Evolutionary conservation across 78 protist species (phyloP).

Genomic region (Dictyostelium citrinum): DNA sequence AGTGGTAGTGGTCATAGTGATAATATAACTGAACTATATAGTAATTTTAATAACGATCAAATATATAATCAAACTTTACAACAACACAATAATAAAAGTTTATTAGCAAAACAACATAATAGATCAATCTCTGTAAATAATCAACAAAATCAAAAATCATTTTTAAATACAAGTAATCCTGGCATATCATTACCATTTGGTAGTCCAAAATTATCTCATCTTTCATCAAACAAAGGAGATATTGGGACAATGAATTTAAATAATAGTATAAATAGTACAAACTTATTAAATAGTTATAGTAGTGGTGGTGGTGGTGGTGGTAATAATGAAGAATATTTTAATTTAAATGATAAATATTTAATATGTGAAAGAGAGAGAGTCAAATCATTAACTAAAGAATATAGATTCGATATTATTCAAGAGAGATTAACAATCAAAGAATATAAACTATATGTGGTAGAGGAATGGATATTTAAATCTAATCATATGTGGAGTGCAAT

Average conservation of each 20-base stretch:
- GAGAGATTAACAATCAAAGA: constrained; percentile 10
- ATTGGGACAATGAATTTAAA: neutral
- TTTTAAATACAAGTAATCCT: neutral
- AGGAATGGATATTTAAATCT: constrained; percentile 61
- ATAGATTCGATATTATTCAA: neutral
- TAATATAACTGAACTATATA: neutral
- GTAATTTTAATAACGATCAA: neutral
- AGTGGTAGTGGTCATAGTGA: neutral
- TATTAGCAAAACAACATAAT: neutral
- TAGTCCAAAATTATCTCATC: neutral
- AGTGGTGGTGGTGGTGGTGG: too few relatives aligned
- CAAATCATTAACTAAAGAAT: neutral
- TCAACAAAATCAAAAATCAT: neutral
- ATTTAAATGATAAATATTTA: constrained; percentile 21
- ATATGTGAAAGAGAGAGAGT: constrained; percentile 38
- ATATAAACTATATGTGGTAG: constrained; percentile 47
- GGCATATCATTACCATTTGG: neutral
- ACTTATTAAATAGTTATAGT: neutral
- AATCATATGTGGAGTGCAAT: constrained; percentile 46
- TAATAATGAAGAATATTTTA: neutral
- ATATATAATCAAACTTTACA: neutral
- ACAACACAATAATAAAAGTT: neutral
- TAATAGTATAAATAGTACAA: neutral
- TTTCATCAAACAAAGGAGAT: neutral
- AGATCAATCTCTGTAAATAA: neutral